Evolutionary conservation across 495 filamentous ascomycete species (phyloP), one percentile per base, ranked within the genome.

Genomic region (Penicillium taxi): DNA sequence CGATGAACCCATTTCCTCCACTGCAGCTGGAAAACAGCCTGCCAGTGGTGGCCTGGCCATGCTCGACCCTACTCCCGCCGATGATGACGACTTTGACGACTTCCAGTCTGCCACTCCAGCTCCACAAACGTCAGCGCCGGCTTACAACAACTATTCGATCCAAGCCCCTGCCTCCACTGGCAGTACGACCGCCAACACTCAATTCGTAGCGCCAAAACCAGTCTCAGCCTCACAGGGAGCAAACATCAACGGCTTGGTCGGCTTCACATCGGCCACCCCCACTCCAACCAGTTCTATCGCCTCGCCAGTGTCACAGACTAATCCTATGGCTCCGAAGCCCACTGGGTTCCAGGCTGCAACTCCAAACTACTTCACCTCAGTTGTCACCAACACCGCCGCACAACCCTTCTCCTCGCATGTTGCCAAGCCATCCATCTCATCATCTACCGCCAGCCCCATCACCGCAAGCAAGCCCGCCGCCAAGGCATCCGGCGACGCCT

Each of bases 31-130:
- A 51, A 68, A 69, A 55, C 62, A 68, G 47, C 60, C 68, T 22
- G 61, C 66, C 4, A 38, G 66, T 64, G 50, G 61, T 32, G 77
- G 70, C 14, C 62, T 83, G 36, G 76, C 72, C 25, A 67, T 79
- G 24, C 59, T 84, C 20, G 63, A 72, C 39, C 52, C 66, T 9
- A 59, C 40, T 4, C 56, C 52, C 9, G 66, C 49, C 11, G 88
- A 93, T 42, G 90, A 98, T 47, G 91, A 98, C 48, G 93, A 96
- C 33, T 96, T 96, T 48, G 91, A 96, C 55, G 93, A 96, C 55
- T 96, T 96, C 73, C 86, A 94, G 59, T 89, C 87, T n/a, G 91
- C 93, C 11, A 70, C 83, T 4, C 79, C 86, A 12, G 64, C 73
- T 15, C 9, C 37, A 9, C 48, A 51, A 12, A 31, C 49, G 11